Evolutionary conservation across 192 early-diverging fungal genomes (phyloP), one percentile per base, ranked within the genome.

Genomic region (Podila clonocystis): DNA sequence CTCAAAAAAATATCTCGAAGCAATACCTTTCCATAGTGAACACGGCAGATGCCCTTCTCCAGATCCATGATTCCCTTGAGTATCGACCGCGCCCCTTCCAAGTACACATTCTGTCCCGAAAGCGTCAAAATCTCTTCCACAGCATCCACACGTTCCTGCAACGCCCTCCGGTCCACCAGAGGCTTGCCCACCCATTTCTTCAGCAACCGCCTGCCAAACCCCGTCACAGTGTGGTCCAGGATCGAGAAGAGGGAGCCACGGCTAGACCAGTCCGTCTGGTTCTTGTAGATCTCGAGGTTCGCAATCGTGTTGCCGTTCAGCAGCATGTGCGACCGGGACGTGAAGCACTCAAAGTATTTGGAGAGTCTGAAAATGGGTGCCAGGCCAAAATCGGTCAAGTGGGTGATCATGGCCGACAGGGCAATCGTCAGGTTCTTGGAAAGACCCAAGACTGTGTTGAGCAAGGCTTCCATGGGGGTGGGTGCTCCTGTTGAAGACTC

Each of bases 101-200:
- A 83, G n/a, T 84, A 63, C 1, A 61, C 24, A 19, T 82, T 83
- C 8, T 70, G 58, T 8, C 65, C 73, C 19, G 63, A 30, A 12
- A 41, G 61, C 2, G 61, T 30, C 19, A 89, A 63, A 8, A 93
- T 63, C 62, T 93, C 91, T 49, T 91, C 86, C 2, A 93, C 86
- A 15, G 92, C 91, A 58, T 87, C 74, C 9, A 87, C 75, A 11
- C 93, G 85, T 55, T 90, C 82, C 64, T 88, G 82, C 22, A 94
- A 67, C 36, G 73, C 62, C 77, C 75, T 59, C 6, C 71, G 68
- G 68, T 93, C 74, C 5, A 92, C 82, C 29, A 95, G 75, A 2
- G 94, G 94, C 57, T 82, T 83, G 9, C 85, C 88, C 7, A 93
- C 73, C 94, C 94, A 95, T 52, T 89, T 90, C 65, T 86, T 85